These are phyloP conservation scores for Fusarium sp. DNA, from an alignment of 2,329 filamentous ascomycete species.

Conservation along the genomic window DNA sequence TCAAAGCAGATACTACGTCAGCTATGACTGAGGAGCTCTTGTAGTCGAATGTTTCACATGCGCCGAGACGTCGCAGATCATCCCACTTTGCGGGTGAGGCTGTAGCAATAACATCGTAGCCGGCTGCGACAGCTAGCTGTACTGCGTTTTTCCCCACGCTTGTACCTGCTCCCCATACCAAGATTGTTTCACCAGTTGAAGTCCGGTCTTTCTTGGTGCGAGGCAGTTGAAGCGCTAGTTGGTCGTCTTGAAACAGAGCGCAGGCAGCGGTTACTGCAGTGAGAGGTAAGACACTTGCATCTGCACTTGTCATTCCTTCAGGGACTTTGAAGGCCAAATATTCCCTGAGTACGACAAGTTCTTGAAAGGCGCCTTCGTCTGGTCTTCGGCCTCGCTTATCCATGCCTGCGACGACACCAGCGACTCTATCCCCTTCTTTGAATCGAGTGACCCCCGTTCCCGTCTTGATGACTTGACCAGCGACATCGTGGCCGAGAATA, in stretches of 20 bases:
- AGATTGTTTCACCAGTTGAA: not conserved
- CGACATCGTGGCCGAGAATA: constrained; percentile 10
- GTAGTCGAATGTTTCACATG: constrained; percentile 4
- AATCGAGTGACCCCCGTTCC: not conserved
- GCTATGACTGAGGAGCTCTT: not conserved
- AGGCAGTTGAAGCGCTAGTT: not conserved
- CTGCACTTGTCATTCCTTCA: not conserved
- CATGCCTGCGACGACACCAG: not conserved
- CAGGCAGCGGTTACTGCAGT: not conserved
- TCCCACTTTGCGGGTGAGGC: not conserved
- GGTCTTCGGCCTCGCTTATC: constrained; percentile 8
- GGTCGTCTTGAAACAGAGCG: not conserved
- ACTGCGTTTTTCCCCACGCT: constrained; percentile 5
- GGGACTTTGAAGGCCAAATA: not conserved
- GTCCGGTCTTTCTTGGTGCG: rapidly evolving
- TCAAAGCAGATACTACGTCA: not conserved
- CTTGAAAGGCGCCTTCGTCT: constrained; percentile 6
- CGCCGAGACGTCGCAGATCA: rapidly evolving
- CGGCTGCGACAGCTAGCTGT: constrained; percentile 7
- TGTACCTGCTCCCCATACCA: constrained; percentile 13
- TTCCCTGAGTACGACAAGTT: constrained; percentile 1
- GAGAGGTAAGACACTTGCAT: constrained; percentile 13
- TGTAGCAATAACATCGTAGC: constrained; percentile 4
- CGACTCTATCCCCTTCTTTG: not conserved
- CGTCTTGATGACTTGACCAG: constrained; percentile 1